Evolutionary conservation across 1,284 basidiomycete species (phyloP).

Genomic region (Apiotrichum gamsii): DNA sequence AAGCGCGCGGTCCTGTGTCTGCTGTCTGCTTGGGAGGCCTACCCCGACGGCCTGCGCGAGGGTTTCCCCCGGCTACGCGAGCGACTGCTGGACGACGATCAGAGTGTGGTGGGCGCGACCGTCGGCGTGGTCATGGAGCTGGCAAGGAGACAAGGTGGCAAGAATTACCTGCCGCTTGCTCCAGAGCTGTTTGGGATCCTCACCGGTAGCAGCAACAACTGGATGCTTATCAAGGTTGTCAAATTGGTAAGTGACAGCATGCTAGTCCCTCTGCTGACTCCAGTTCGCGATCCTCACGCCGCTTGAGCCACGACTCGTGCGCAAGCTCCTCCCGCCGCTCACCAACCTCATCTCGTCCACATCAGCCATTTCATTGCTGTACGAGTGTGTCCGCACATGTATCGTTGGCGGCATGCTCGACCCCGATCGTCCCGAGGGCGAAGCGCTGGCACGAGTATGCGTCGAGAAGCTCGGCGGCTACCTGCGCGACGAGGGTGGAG

Average conservation of each 20-base stretch:
- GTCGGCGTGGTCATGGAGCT: conserved; percentile 94
- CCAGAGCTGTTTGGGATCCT: conserved; percentile 93
- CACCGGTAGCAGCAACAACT: conserved; percentile 92
- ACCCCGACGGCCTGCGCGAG: conserved; percentile 65
- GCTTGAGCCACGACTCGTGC: conserved; percentile 84
- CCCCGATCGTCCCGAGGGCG: conserved; percentile 59
- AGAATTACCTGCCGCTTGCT: conserved; percentile 73
- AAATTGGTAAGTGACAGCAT: conserved; percentile 63
- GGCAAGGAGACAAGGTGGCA: conserved; percentile 63
- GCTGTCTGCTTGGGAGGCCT: conserved; percentile 68
- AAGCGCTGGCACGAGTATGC: conserved; percentile 76
- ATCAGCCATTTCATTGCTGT: conserved; percentile 87
- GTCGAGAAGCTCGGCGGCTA: conserved; percentile 91
- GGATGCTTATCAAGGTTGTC: conserved; percentile 99
- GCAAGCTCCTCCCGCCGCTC: conserved; percentile 87
- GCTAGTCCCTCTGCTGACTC: background rate
- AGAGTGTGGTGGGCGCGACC: conserved; percentile 84
- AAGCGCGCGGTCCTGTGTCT: conserved; percentile 81
- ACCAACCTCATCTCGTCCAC: conserved; percentile 93
- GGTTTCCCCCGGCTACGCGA: conserved; percentile 71
- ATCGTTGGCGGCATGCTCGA: conserved; percentile 96
- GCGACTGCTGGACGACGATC: conserved; percentile 76
- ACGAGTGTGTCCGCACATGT: conserved; percentile 97
- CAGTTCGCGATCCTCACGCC: conserved; percentile 89
- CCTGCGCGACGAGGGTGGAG: conserved; percentile 67